Evolutionary conservation across 768 basidiomycete species (phyloP), one percentile per base, ranked within the genome.

Genomic region (Lyophyllum shimeji): DNA sequence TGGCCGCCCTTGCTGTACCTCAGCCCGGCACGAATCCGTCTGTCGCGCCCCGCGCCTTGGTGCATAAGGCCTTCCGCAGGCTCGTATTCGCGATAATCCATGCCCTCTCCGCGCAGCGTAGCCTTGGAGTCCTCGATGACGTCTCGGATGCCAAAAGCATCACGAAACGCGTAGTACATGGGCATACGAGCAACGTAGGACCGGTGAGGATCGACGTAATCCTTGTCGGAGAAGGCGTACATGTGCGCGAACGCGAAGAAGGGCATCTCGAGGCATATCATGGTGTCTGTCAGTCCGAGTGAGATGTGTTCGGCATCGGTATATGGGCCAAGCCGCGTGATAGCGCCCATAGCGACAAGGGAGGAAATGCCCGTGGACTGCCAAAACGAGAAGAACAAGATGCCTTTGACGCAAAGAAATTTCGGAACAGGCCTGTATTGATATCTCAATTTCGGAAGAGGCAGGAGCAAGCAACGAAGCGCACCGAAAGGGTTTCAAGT

Each of bases 301-400:
- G 94, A 94, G 66, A 98, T 93, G 69, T 95, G 88, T 66, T 93
- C 92, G 25, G 77, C 76, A 69, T 95, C 90, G 7, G 86, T 90
- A 72, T 96, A 95, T 12, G 91, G 89, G 2, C 95, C 95, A 45
- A 97, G 82, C 48, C 79, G 80, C 33, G 76, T 85, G 68, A 98
- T 91, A 48, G 77, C 81, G 8, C 87, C 82, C 0, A 88, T 78
- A 1, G 93, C 89, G 46, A 95, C 96, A n/a, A 98, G 81, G 63
- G 91, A 82, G 27, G 94, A 95, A 48, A 99, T 82, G 45, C 66
- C 82, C 48, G 96, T 82, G 20, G 90, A 85, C 69, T 99, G 97
- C 97, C 97, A 99, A 76, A 99, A 99, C 1, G 92, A 95, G 72
- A 97, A 96, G 79, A 98, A 98, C 20, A 99, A 80, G 62, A 99